Evolutionary conservation across 176 grass and related monocot species (phyloP).

Genomic region (Rhynchospora pubera): DNA sequence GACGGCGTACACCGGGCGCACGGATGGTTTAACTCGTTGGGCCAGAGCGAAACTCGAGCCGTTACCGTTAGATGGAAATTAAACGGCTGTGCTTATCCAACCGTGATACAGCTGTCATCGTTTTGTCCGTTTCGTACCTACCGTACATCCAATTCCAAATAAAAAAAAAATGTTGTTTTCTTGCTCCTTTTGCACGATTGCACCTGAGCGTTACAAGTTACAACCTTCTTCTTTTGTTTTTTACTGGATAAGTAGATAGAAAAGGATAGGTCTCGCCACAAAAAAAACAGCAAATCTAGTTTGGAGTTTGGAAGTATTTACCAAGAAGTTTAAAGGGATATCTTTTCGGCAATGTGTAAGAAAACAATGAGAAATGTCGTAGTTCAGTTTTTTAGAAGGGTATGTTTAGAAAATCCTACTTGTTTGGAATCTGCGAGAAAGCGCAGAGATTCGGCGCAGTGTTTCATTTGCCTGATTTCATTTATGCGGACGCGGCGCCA

Average conservation of each 20-base stretch:
- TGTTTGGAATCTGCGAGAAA: constrained; percentile 11
- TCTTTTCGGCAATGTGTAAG: background rate
- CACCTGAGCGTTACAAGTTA: background rate
- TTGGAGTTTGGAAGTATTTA: background rate
- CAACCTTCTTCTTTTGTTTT: background rate
- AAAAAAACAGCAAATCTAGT: background rate
- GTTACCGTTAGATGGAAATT: background rate
- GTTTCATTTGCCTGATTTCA: background rate
- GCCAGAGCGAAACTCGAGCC: background rate
- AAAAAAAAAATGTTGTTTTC: background rate
- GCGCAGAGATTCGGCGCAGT: background rate
- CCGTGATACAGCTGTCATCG: background rate
- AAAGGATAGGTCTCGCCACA: background rate
- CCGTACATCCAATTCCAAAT: background rate
- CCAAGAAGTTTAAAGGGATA: background rate
- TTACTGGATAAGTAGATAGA: too few species aligned
- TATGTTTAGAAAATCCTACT: background rate
- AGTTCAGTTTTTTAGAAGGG: constrained; percentile 3
- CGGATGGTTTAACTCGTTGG: background rate
- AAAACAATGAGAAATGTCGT: background rate
- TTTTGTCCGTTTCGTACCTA: constrained; percentile 5
- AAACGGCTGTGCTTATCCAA: constrained; percentile 7
- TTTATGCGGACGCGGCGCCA: constrained; percentile 16
- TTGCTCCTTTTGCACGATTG: background rate
- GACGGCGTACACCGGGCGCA: background rate